Evolutionary conservation across 345 rosid genomes (phyloP).

Genomic region (Aquilaria sinensis): DNA sequence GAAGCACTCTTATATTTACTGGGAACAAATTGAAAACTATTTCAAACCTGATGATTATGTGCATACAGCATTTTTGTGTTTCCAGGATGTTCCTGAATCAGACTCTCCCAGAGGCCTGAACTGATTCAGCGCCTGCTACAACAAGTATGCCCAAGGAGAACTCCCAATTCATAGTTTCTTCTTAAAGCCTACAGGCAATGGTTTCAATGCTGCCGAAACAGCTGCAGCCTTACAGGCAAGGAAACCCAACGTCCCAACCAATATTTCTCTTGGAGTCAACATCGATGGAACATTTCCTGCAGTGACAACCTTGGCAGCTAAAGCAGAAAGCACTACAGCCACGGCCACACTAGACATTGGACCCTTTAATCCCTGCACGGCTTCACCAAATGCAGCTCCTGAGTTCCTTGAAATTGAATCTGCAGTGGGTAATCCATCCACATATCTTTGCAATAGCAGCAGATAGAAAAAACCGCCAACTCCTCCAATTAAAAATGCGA

Average conservation of each 20-base stretch:
- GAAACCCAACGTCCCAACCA: slow-evolving; percentile 74
- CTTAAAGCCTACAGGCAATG: slow-evolving; percentile 27
- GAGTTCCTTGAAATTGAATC: slow-evolving; percentile 28
- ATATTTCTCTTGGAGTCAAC: slow-evolving; percentile 60
- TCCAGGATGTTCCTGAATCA: too few relatives aligned
- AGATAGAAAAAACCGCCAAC: slow-evolving; percentile 59
- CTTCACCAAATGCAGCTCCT: slow-evolving; percentile 9
- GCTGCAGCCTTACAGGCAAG: slow-evolving; percentile 82
- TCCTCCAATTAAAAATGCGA: slow-evolving; percentile 75
- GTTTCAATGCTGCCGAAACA: slow-evolving; percentile 72
- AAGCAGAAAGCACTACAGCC: slow-evolving; percentile 34
- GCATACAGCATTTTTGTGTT: too few relatives aligned
- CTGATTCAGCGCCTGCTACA: too few relatives aligned
- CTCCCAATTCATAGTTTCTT: slow-evolving; percentile 22
- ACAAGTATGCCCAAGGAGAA: too few relatives aligned
- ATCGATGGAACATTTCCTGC: slow-evolving; percentile 25
- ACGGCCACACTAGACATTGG: slow-evolving; percentile 40
- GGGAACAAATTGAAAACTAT: too few relatives aligned
- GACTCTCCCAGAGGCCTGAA: too few relatives aligned
- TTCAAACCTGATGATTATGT: too few relatives aligned
- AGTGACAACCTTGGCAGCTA: slow-evolving; percentile 31
- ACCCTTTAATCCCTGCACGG: slow-evolving; percentile 29
- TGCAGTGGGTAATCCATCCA: slow-evolving; percentile 52
- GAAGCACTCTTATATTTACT: too few relatives aligned
- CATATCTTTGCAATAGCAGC: slow-evolving; percentile 65